Evolutionary conservation across 495 filamentous ascomycete genomes (phyloP).

Genomic region (Aspergillus bertholletiae): DNA sequence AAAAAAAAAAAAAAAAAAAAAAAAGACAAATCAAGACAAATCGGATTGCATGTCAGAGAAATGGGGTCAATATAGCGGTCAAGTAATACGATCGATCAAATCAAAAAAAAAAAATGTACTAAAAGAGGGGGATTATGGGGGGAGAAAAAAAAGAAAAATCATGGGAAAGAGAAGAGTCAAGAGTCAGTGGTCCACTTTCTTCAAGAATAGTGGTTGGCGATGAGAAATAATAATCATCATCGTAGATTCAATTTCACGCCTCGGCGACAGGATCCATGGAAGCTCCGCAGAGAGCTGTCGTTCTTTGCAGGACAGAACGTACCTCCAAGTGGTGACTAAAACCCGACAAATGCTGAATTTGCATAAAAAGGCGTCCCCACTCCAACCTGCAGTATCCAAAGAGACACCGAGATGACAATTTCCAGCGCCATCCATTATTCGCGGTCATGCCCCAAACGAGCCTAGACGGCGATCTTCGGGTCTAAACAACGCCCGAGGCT

Average conservation of each 20-base stretch:
- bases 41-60: background rate
- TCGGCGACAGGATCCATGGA: background rate
- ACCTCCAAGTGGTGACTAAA: no score
- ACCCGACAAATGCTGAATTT: constrained; percentile 1
- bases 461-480: constrained; percentile 12
- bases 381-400: no score
- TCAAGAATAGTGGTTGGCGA: background rate
- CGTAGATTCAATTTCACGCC: background rate
- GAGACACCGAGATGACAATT: background rate
- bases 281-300: background rate
- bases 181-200: background rate
- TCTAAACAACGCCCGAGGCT: background rate
- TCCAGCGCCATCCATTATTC: no score
- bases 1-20: background rate
- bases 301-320: no score
- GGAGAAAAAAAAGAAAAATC: background rate
- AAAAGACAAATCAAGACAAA: background rate
- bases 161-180: no score
- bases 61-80: background rate
- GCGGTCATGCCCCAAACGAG: background rate
- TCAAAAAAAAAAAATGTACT: background rate
- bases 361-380: no score
- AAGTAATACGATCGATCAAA: background rate
- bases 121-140: background rate
- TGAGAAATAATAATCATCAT: background rate